Evolutionary conservation across 352 stramenopile species (phyloP).

Genomic region (Achlya hypogyna): DNA sequence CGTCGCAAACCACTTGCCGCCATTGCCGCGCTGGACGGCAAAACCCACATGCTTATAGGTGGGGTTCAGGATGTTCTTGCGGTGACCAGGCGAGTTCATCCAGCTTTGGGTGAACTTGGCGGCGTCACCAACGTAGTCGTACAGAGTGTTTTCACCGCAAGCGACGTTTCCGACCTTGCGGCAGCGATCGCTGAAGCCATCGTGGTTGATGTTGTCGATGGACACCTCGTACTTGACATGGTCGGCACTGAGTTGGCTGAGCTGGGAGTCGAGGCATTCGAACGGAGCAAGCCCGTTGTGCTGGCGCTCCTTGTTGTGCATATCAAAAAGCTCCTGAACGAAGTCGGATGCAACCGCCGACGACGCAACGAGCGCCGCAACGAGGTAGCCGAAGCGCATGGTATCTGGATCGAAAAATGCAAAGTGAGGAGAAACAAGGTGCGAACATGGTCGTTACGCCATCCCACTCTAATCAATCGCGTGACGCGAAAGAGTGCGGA

Average conservation of each 20-base stretch:
- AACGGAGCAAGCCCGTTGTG: background rate
- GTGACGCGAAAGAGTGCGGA: no score
- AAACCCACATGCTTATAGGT: background rate
- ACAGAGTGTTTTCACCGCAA: slow-evolving; percentile 2
- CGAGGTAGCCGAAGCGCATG: background rate
- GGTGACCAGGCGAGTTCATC: slow-evolving; percentile 6
- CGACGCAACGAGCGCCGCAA: background rate
- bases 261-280: background rate
- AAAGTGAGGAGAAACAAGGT: background rate
- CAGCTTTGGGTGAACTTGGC: slow-evolving; percentile 5
- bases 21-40: background rate
- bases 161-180: background rate
- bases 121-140: background rate
- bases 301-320: slow-evolving; percentile 1
- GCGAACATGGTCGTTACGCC: background rate
- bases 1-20: slow-evolving; percentile 6
- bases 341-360: background rate
- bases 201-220: slow-evolving; percentile 11
- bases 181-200: background rate
- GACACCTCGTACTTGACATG: slow-evolving; percentile 1
- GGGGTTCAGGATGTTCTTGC: slow-evolving; percentile 6
- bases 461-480: no score
- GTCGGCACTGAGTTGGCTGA: background rate
- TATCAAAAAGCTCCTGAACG: background rate
- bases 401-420: background rate